Base-by-base conservation (phyloP, 306 rosid species). In the Malus sylvestris region DNA sequence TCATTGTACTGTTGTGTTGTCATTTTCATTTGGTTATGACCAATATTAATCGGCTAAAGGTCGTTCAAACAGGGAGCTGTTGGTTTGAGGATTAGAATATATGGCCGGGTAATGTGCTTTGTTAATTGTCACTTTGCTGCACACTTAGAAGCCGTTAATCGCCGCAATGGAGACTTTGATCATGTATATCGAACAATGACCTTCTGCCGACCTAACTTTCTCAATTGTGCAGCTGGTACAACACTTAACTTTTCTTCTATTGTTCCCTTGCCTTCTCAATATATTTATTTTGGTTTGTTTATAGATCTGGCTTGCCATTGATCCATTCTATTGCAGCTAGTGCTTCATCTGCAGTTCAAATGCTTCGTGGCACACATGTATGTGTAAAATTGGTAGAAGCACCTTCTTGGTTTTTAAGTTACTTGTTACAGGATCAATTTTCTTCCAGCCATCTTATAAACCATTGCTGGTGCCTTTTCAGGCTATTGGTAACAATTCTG, bases 101-200 rank as follows among this genome's bases (percentile, higher is more conserved):
- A 86, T 77, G 93, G 80, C 78, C 86, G 90, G 77, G 81, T 83
- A 80, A 78, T 92, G 88, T 92, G 98, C 90, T 92, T 92, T 81
- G 91, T 95, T 58, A 95, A 92, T 86, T 95, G 98, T 82, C 98
- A 95, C 91, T 95, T 95, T 83, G 98, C 98, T 72, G 98, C 98
- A 66, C 98, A 95, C 87, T 83, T 86, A 77, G 98, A 95, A 68
- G 98, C 97, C 71, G 97, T 95, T 71, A 72, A 75, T 80, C 97
- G 98, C 75, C 97, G 98, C 63, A 95, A 95, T 83, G 91, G 95
- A 53, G 98, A 95, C 85, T 95, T 95, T 53, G 97, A 90, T 82
- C 88, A 89, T 88, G 97, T 95, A 67, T 95, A 86, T 72, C 95
- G 91, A 58, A 92, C 93, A 49, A 95, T 92, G 98, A 74, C 92